Evolutionary conservation across 2,329 filamentous ascomycete genomes (phyloP), one percentile per base, ranked within the genome.

Genomic region (Ceratocystis eucalypticola): DNA sequence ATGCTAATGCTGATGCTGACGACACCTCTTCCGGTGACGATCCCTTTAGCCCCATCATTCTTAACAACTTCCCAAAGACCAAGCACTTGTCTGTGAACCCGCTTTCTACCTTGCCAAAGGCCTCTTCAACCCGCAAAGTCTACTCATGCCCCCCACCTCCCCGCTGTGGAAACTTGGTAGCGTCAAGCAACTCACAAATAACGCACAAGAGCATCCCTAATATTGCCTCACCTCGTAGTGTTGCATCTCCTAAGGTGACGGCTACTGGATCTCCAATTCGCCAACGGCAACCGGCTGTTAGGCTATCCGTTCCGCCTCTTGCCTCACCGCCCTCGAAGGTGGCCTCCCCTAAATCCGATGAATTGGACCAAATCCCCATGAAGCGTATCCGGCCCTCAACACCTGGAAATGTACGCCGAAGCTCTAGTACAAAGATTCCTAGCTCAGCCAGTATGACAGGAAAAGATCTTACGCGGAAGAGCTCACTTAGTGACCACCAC

Each of bases 71-170:
- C 25, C 67, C 67, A 15, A 64, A 66, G 17, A 66, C 67, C 7
- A 68, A 68, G 53, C 67, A 68, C 22, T 53, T 66, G 33, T 68
- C 67, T 7, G 61, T 68, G 3, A 62, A 5, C 2, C 45, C 66
- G 3, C 41, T 65, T 6, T 28, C 33, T 12, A 41, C 46, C 1
- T 17, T 37, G 17, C 61, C 64, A 4, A 22, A 50, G 25, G 33
- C 17, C 10, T 10, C 59, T 5, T 45, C 64, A 15, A 46, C 63
- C 2, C 67, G 64, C 20, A 66, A 68, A 33, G 46, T 33, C 2
- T 66, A 64, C 37, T 68, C 67, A 7, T 68, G 64, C 17, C 67
- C 64, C 1, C 67, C 67, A 10, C 67, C 61, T 28, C 64, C 57
- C 17, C 59, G 67, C 3, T 20, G 37, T 12, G 30, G 33, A 8